Evolutionary conservation across 148 eudicot species (phyloP).

Genomic region (Vaccinium corymbosum): DNA sequence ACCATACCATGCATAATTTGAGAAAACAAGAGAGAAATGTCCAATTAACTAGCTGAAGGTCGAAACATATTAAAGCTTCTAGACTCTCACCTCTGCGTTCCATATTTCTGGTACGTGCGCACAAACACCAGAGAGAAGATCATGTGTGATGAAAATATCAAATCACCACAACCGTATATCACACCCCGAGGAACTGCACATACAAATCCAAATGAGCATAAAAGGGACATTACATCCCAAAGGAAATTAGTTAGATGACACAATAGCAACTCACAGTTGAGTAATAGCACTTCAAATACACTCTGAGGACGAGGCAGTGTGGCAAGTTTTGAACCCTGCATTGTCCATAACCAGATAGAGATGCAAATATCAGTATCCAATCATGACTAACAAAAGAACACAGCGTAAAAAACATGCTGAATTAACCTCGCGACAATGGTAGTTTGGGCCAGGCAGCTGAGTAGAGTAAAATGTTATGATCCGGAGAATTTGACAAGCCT

Average conservation of each 20-base stretch:
- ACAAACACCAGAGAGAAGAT: constrained; percentile 85
- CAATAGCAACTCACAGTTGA: constrained; percentile 48
- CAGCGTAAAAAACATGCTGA: background rate
- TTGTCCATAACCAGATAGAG: background rate
- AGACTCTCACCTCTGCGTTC: constrained; percentile 60
- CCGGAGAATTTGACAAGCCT: constrained; percentile 87
- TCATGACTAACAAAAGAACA: background rate
- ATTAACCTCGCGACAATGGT: constrained; percentile 93
- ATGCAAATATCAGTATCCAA: background rate
- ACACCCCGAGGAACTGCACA: constrained; percentile 81
- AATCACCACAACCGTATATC: constrained; percentile 95
- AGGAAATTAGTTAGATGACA: background rate
- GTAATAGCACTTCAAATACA: constrained; percentile 48
- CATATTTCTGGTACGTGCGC: constrained; percentile 91
- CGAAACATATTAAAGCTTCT: background rate
- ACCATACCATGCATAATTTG: background rate
- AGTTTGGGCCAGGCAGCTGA: constrained; percentile 93
- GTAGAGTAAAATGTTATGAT: constrained; percentile 84
- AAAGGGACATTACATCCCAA: background rate
- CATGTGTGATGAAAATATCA: constrained; percentile 98
- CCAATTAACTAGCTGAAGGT: background rate
- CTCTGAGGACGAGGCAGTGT: constrained; percentile 67
- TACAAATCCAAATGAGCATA: constrained; percentile 17
- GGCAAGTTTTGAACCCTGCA: constrained; percentile 85
- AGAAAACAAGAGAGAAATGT: background rate